Conservation (phyloP, 345 rosid species). For the Chamaenerion angustifolium region DNA sequence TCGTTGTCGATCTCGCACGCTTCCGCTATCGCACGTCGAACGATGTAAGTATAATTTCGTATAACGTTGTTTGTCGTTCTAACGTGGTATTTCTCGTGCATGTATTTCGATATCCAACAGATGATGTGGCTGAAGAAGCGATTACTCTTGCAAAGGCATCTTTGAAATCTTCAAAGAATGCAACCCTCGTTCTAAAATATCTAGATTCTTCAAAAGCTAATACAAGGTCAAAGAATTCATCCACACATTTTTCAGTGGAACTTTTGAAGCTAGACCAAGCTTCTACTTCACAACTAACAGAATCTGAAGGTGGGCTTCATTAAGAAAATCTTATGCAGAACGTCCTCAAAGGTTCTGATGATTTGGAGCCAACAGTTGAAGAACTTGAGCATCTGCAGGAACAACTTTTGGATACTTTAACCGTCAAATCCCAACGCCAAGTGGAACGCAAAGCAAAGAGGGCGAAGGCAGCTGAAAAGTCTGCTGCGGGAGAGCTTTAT, state of each 20-base stretch:
- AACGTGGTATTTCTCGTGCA: too few species aligned
- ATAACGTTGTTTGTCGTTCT: too few species aligned
- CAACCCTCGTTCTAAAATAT: constrained; percentile 31
- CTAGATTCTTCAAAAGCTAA: constrained; percentile 16
- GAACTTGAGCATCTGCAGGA: constrained; percentile 46
- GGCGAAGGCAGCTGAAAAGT: too few species aligned
- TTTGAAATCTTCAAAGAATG: constrained; percentile 73
- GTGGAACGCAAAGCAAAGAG: too few species aligned
- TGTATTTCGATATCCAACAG: too few species aligned
- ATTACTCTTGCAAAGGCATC: constrained; percentile 88
- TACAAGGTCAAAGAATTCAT: constrained; percentile 11
- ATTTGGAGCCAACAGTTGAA: constrained; percentile 33
- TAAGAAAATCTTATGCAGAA: too few species aligned
- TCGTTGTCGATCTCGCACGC: too few species aligned
- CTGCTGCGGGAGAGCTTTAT: constrained; percentile 34
- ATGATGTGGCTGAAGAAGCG: constrained; percentile 94
- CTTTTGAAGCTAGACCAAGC: constrained; percentile 48
- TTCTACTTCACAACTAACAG: constrained; percentile 29
- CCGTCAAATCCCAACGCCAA: too few species aligned
- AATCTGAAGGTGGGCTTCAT: constrained; percentile 22
- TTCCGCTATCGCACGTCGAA: too few species aligned
- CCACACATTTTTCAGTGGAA: constrained; percentile 7
- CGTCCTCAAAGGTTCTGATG: too few species aligned
- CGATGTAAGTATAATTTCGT: too few species aligned
- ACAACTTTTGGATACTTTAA: constrained; percentile 33